Conservation (phyloP, 2,329 filamentous ascomycete species). For the Shiraia sp. region DNA sequence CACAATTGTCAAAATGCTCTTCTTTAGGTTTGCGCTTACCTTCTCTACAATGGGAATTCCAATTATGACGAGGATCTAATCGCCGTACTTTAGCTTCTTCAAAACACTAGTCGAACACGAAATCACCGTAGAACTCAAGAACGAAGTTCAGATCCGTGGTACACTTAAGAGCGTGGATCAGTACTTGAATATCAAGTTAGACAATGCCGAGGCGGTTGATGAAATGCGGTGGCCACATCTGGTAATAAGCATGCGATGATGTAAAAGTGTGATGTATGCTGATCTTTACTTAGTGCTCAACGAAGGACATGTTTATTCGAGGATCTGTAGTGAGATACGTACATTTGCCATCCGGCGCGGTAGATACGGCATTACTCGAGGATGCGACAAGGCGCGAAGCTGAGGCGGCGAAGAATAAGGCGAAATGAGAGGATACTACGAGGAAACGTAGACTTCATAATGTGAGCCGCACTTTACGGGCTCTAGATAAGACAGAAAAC, state of each 20-base stretch:
- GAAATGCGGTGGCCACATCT: conserved; percentile 94
- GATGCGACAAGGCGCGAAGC: conserved; percentile 67
- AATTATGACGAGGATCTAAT: no score
- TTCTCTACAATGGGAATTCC: no score
- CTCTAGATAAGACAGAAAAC: no score
- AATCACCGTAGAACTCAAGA: conserved; percentile 98
- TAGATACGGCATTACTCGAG: conserved; percentile 85
- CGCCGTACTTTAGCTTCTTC: conserved; percentile 85
- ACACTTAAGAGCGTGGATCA: conserved; percentile 97
- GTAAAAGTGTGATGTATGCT: not conserved
- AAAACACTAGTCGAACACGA: conserved; percentile 97
- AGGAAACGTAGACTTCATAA: no score
- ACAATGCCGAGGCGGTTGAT: conserved; percentile 90
- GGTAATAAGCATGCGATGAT: conserved; percentile 49
- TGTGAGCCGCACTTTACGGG: no score
- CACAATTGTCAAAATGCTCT: conserved; percentile 48
- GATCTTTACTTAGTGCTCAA: conserved; percentile 62
- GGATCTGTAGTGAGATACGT: conserved; percentile 93
- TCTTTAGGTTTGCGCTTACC: conserved; percentile 62
- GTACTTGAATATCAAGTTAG: conserved; percentile 98
- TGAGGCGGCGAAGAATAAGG: conserved; percentile 42
- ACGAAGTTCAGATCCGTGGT: conserved; percentile 95
- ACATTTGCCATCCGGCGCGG: conserved; percentile 78
- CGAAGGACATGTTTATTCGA: conserved; percentile 95
- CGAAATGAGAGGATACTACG: conserved; percentile 39